Conservation (phyloP, 495 filamentous ascomycete genomes). For the Neurospora sp. region DNA sequence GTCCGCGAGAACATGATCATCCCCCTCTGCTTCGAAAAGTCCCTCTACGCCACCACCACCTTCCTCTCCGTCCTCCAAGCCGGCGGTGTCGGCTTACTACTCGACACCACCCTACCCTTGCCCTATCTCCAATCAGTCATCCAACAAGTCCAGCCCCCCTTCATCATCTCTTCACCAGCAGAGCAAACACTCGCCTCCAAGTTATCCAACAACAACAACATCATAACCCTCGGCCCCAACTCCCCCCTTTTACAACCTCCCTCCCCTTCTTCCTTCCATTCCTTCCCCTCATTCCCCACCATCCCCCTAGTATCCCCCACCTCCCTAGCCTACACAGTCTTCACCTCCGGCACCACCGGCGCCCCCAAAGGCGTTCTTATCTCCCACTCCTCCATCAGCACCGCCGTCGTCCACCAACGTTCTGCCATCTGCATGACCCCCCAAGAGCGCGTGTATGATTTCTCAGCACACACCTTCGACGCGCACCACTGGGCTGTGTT, state of each 20-base stretch:
- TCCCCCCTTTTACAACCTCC: not conserved
- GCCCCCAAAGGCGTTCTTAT: slow-evolving; percentile 35
- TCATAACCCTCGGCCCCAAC: slow-evolving; percentile 2
- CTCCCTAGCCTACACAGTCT: slow-evolving; percentile 44
- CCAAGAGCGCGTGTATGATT: slow-evolving; percentile 44
- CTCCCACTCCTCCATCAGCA: slow-evolving; percentile 29
- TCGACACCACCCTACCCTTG: slow-evolving; percentile 48
- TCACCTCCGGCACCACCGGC: slow-evolving; percentile 43
- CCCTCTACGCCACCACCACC: slow-evolving; percentile 36
- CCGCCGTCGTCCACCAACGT: slow-evolving; percentile 30
- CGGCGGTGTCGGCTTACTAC: slow-evolving; percentile 45
- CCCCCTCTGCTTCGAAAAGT: slow-evolving; percentile 48
- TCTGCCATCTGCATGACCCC: slow-evolving; percentile 29
- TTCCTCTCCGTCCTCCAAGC: slow-evolving; percentile 42
- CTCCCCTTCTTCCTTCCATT: not conserved
- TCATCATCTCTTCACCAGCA: slow-evolving; percentile 44
- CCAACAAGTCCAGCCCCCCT: slow-evolving; percentile 9
- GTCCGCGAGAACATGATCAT: slow-evolving; percentile 41
- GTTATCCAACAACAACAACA: slow-evolving; percentile 2
- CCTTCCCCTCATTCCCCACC: not conserved
- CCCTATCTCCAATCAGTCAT: slow-evolving; percentile 31
- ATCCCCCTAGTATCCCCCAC: slow-evolving; percentile 12
- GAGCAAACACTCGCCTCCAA: slow-evolving; percentile 12
- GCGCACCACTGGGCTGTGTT: slow-evolving; percentile 27
- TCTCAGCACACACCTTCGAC: slow-evolving; percentile 55